These are phyloP conservation scores for Coelastrella sp. DNA, from an alignment of 139 green algal genomes.

Conservation along the genomic window DNA sequence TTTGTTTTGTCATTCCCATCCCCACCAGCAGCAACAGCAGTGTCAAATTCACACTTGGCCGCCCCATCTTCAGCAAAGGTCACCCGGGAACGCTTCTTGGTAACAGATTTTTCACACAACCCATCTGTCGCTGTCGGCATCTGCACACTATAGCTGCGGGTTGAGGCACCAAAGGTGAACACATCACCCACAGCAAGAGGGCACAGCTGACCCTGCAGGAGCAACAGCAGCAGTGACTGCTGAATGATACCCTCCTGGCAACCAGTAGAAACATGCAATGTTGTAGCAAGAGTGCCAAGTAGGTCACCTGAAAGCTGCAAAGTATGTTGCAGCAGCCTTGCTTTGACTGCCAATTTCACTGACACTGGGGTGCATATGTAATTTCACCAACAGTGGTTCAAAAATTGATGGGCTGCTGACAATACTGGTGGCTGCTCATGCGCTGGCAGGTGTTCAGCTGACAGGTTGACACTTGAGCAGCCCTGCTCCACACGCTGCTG, in stretches of 20 bases:
- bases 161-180: conserved; percentile 26
- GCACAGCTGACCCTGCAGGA: conserved; percentile 1
- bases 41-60: background rate
- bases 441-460: background rate
- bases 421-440: background rate
- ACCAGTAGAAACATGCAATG: background rate
- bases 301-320: background rate
- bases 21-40: background rate
- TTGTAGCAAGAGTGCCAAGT: background rate
- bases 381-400: background rate
- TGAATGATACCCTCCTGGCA: background rate
- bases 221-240: conserved; percentile 16
- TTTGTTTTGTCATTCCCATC: background rate
- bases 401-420: background rate
- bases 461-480: background rate
- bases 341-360: background rate
- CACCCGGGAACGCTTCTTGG: conserved; percentile 12
- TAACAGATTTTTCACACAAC: background rate
- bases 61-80: conserved; percentile 15
- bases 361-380: background rate
- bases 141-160: conserved; percentile 7
- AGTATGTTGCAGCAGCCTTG: background rate
- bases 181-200: background rate
- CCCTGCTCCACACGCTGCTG: background rate
- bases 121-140: background rate